Evolutionary conservation across 75 land plant species (phyloP).

Genomic region (Picea glauca): DNA sequence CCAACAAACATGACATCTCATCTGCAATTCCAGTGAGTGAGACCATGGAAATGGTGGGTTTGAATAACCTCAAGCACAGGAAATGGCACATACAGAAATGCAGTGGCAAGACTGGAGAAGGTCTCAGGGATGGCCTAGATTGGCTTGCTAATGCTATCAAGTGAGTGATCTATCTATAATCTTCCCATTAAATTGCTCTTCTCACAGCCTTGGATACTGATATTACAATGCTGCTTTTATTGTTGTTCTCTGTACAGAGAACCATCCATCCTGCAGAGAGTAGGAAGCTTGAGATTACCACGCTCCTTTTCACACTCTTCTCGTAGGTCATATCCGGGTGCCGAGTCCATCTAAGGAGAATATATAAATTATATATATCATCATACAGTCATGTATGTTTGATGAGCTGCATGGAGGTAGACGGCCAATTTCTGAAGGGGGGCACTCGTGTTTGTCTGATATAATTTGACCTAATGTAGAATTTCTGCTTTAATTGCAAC

Average conservation of each 20-base stretch:
- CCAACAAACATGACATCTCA: conserved; percentile 27
- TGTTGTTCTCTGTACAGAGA: conserved; percentile 5
- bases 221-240: not conserved
- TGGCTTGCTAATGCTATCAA: conserved; percentile 33
- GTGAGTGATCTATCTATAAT: not conserved
- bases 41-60: conserved; percentile 17
- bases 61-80: conserved; percentile 5
- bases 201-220: not conserved
- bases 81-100: conserved; percentile 26
- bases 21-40: conserved; percentile 23
- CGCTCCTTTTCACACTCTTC: conserved; percentile 6
- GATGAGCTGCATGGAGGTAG: no score
- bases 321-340: not conserved
- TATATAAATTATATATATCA: no score
- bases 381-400: no score
- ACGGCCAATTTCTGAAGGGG: no score
- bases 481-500: no score
- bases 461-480: no score
- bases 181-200: not conserved
- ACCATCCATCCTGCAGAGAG: not conserved
- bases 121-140: conserved; percentile 33
- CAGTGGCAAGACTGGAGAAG: conserved; percentile 36
- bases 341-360: no score
- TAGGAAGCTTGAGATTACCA: conserved; percentile 6
- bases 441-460: no score